These are phyloP conservation scores for Chlorella ohadii DNA, from an alignment of 139 green algal genomes.

Conservation along the genomic window DNA sequence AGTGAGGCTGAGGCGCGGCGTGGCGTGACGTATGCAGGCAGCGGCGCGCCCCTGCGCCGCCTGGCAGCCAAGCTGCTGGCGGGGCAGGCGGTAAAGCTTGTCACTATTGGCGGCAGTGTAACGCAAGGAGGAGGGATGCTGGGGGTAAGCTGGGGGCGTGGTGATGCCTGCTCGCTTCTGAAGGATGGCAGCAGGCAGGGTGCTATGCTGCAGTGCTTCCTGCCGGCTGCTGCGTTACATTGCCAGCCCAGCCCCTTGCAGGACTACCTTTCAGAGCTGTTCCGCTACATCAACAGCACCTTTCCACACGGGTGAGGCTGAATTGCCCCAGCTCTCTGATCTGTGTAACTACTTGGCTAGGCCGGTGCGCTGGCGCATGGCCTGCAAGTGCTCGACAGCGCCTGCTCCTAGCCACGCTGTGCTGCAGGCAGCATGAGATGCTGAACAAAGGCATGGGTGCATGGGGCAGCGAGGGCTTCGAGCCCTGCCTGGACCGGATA, in stretches of 20 bases:
- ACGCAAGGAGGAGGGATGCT: not conserved
- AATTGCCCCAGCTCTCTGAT: no score
- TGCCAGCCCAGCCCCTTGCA: no score
- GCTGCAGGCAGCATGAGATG: not conserved
- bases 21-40: not conserved
- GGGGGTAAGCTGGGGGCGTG: no score
- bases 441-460: not conserved
- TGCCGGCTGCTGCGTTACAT: no score
- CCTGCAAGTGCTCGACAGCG: no score
- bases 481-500: not conserved
- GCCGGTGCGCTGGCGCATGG: no score
- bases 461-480: not conserved
- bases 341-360: no score
- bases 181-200: no score
- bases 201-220: no score
- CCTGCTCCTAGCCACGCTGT: not conserved
- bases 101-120: not conserved
- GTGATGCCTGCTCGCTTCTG: no score
- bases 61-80: conserved; percentile 8
- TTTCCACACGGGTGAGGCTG: not conserved
- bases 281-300: not conserved
- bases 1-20: not conserved
- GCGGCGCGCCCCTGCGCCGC: not conserved
- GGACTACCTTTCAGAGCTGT: not conserved
- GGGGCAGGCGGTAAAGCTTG: not conserved